Conservation (phyloP, 116 monocot species). For the Thalassia testudinum region DNA sequence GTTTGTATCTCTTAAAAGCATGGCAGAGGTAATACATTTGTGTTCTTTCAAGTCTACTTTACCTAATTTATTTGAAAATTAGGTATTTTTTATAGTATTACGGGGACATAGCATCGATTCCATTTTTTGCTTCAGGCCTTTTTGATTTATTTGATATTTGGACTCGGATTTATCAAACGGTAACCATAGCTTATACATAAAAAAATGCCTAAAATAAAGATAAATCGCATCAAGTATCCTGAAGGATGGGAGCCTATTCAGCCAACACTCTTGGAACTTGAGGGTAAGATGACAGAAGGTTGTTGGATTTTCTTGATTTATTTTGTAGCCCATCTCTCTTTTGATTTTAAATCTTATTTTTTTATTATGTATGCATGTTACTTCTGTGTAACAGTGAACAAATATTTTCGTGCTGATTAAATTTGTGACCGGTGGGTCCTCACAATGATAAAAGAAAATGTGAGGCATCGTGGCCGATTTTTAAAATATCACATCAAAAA, state of each 20-base stretch:
- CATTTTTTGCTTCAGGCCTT: no score
- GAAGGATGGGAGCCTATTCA: slow-evolving; percentile 96
- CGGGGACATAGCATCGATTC: no score
- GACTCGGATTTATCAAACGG: no score
- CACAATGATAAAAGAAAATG: slow-evolving; percentile 94
- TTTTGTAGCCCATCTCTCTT: not conserved
- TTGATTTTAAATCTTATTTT: not conserved
- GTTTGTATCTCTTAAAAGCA: no score
- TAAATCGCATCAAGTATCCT: slow-evolving; percentile 65
- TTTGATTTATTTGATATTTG: no score
- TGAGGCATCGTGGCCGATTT: slow-evolving; percentile 80
- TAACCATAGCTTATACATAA: no score
- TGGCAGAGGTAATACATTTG: no score
- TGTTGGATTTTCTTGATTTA: not conserved
- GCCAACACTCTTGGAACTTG: slow-evolving; percentile 76
- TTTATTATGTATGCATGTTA: not conserved
- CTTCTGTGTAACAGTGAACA: no score
- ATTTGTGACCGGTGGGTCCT: slow-evolving; percentile 26
- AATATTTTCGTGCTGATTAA: no score
- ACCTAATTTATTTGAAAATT: no score
- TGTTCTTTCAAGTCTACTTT: no score
- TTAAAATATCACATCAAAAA: slow-evolving; percentile 72
- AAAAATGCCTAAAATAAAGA: slow-evolving; percentile 82
- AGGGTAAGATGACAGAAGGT: slow-evolving; percentile 95
- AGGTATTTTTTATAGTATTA: no score